Base-by-base conservation (phyloP, 805 yeast genomes). In the Schwanniomyces yamadae region DNA sequence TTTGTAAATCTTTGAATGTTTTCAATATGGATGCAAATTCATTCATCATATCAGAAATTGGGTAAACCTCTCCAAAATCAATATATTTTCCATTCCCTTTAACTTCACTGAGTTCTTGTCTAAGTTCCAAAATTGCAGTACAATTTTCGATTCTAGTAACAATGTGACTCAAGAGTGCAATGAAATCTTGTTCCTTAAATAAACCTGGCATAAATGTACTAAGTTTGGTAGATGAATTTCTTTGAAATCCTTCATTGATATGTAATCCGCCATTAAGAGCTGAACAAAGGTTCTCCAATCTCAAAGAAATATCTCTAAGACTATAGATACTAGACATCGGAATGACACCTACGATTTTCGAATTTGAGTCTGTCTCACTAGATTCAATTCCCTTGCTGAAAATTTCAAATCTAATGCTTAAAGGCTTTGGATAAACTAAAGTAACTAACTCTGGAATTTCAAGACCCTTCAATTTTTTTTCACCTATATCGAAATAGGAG, bases 401-500 rank as follows among this genome's bases (percentile, higher is more conserved):
- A 10, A 66, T 53, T 36, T 75, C 77, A 59, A 73, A 73, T 46
- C 98, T 73, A 3, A 82, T 65, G 3, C 71, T 71, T 37, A 90
- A 63, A 18, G 70, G 66, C 37, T 69, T 67, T 2, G 98, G 95
- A 63, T 82, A 90, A 0, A 80, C 77, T 31, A 88, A 69, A 16
- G 95, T 85, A 11, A 93, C 82, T 24, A 74, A 73, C 58, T 93
- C 99, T 2, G 95, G 95, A 23, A 89, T 82, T 72, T 93, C 99
- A 12, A 93, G 72, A 13, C 99, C 99, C 58, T 93, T 93, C 53
- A 93, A 71, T 57, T 90, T 89, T 54, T 78, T 81, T 53, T 89
- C 95, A 16, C 99, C 99, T 34, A 86, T 62, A 30, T 77, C 80
- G 42, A 74, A 75, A 40, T 79, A 73, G 10, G 63, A 71, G 72